Evolutionary conservation across 345 rosid species (phyloP).

Genomic region (Heritiera littoralis): DNA sequence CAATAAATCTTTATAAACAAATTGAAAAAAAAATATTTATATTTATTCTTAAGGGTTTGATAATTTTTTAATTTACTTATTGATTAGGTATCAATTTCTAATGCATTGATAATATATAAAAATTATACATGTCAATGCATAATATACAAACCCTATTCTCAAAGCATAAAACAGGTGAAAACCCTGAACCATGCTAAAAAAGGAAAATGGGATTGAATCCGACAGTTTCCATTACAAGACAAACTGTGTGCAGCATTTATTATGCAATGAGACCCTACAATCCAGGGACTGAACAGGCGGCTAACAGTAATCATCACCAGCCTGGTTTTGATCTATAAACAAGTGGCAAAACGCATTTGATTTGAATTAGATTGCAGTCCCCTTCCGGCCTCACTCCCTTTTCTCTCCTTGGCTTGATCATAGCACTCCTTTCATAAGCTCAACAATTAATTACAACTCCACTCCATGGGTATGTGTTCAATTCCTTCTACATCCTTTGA

Average conservation of each 20-base stretch:
- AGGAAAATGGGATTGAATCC: background rate
- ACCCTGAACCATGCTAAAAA: background rate
- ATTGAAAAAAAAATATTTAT: too few species aligned
- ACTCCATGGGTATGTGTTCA: background rate
- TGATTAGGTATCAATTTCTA: too few species aligned
- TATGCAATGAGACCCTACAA: background rate
- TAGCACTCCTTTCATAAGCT: constrained; percentile 27
- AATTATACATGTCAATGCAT: too few species aligned
- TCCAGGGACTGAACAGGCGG: too few species aligned
- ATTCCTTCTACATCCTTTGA: constrained; percentile 4
- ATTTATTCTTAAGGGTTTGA: too few species aligned
- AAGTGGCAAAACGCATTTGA: background rate
- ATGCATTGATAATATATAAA: too few species aligned
- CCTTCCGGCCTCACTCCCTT: background rate
- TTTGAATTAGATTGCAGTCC: background rate
- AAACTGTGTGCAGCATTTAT: background rate
- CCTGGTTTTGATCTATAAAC: background rate
- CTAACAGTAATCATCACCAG: background rate
- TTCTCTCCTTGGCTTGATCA: constrained; percentile 33
- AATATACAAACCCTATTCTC: background rate
- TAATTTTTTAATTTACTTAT: too few species aligned
- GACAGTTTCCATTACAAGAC: background rate
- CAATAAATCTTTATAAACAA: too few species aligned
- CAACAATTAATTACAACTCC: background rate
- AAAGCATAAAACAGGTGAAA: constrained; percentile 20